Evolutionary conservation across 495 filamentous ascomycete genomes (phyloP), one percentile per base, ranked within the genome.

Genomic region (Penicillium macrosclerotiorum): DNA sequence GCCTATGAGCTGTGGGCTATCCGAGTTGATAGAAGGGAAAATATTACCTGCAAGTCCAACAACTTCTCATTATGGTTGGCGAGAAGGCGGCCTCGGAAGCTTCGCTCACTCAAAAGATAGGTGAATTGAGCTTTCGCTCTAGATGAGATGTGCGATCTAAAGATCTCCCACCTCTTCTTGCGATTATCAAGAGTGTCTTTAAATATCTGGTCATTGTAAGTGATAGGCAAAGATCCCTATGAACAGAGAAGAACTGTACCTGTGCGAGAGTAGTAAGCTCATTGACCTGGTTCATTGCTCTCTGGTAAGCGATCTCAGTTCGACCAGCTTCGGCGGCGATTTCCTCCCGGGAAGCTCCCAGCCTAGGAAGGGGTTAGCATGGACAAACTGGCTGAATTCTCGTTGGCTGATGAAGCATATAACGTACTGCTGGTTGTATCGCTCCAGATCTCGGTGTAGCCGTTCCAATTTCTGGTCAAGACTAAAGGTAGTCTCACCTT

Each of bases 101-200:
- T 81, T 55, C 93, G 79, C 61, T 96, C 90, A 55, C 82, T 86
- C 34, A 99, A 77, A 11, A 97, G 76, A 57, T 90, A 93, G 30
- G 77, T 84, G 60, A 99, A 99, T 49, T 88, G 89, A 13, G 82
- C 81, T 37, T 90, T 82, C 19, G 91, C 90, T 38, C 89, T 82
- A 9, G 82, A 82, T 8, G 89, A 88, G 47, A 99, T 96, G 50
- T 83, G 80, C 9, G 78, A 71, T 51, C 90, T 84, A 65, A 99
- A 97, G 39, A 80, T 75, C 42, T 77, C 69, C 86, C 89, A 97
- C 48, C 89, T 83, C 19, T 79, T 71, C 30, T 84, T 77, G 3
- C 93, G 87, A 39, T 87, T 69, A 23, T 74, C 67, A 23, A 95
- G 76, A 0, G 89, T 79, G 12, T 73, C 53, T 63, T 84, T 85